A percentile compares a stretch with the other conserved stretches of the same genome.
Conservation (phyloP, 495 filamentous ascomycete species). For the Lasiosphaeris hirsuta region DNA sequence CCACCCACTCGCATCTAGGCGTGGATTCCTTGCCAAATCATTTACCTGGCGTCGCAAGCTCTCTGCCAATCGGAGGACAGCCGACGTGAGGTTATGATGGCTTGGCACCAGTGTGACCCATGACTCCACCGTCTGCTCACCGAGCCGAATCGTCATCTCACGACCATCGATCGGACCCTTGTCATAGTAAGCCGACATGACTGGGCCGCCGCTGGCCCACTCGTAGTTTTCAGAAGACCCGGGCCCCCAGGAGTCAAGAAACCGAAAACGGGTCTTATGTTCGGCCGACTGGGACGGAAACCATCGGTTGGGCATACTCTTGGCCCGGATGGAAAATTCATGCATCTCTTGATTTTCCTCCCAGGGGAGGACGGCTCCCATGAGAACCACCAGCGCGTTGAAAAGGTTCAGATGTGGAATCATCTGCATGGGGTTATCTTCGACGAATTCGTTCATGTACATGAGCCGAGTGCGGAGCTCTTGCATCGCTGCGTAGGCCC, state of each 20-base stretch:
- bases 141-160: too few relatives aligned
- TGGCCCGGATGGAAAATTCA: neutral
- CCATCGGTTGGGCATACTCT: neutral
- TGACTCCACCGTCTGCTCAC: too few relatives aligned
- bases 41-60: neutral
- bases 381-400: neutral
- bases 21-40: neutral
- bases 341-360: neutral
- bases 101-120: too few relatives aligned
- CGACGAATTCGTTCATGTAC: neutral
- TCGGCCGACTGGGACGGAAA: neutral
- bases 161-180: too few relatives aligned
- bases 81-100: neutral
- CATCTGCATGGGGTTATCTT: neutral
- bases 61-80: neutral
- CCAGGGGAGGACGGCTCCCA: neutral
- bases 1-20: neutral
- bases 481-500: neutral
- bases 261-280: too few relatives aligned
- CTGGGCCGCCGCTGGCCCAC: too few relatives aligned
- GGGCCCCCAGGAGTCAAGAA: too few relatives aligned
- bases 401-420: neutral
- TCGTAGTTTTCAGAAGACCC: too few relatives aligned
- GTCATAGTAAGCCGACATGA: too few relatives aligned
- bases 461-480: neutral